Evolutionary conservation across 2,329 filamentous ascomycete genomes (phyloP).

Genomic region (Dryadomyces quercus-mongolicae): DNA sequence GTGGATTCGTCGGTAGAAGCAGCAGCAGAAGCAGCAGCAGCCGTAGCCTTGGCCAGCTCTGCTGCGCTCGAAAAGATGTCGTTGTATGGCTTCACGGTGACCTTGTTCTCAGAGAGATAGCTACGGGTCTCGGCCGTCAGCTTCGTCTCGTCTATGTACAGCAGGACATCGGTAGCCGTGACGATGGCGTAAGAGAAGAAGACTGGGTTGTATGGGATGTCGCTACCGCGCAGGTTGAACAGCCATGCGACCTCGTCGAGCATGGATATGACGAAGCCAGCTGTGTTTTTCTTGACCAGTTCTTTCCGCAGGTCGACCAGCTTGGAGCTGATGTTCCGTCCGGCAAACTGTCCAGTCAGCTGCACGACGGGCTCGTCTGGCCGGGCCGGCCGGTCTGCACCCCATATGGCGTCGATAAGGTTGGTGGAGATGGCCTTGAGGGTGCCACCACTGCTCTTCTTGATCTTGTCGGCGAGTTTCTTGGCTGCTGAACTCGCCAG

Average conservation of each 20-base stretch:
- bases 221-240: slow-evolving; percentile 90
- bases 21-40: slow-evolving; percentile 13
- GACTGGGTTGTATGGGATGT: slow-evolving; percentile 95
- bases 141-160: slow-evolving; percentile 78
- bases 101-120: slow-evolving; percentile 57
- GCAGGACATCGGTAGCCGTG: slow-evolving; percentile 60
- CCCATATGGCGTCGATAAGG: slow-evolving; percentile 88
- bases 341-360: slow-evolving; percentile 60
- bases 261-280: slow-evolving; percentile 84
- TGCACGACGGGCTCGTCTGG: slow-evolving; percentile 67
- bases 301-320: slow-evolving; percentile 81
- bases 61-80: slow-evolving; percentile 70
- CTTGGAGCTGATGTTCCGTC: slow-evolving; percentile 74
- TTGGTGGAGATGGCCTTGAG: slow-evolving; percentile 69
- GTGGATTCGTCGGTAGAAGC: slow-evolving; percentile 10
- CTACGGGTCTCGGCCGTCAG: slow-evolving; percentile 54
- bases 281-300: slow-evolving; percentile 76
- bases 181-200: slow-evolving; percentile 95
- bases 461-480: slow-evolving; percentile 75
- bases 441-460: slow-evolving; percentile 70
- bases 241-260: slow-evolving; percentile 96
- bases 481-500: slow-evolving; percentile 53
- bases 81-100: slow-evolving; percentile 71
- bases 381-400: slow-evolving; percentile 53
- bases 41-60: slow-evolving; percentile 36